These are phyloP conservation scores for Alternaria postmessia DNA, from an alignment of 2,329 filamentous ascomycete genomes.

Conservation along the genomic window DNA sequence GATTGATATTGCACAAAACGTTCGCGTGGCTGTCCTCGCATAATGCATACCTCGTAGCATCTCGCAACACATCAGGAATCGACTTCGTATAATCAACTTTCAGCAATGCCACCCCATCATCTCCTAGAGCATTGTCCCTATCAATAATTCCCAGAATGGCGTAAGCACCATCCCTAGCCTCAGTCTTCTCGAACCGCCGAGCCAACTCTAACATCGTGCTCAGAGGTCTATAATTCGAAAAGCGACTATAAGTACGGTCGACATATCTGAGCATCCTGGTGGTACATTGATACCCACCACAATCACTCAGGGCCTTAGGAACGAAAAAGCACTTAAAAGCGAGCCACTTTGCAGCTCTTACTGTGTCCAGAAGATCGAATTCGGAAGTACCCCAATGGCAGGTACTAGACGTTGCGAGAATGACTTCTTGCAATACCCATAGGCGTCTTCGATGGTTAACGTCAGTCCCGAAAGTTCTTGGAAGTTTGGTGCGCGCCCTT, in stretches of 20 bases:
- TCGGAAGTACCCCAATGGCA: not conserved
- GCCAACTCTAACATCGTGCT: too few species aligned
- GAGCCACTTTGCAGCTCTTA: not conserved
- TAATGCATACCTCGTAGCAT: not conserved
- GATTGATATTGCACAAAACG: not conserved
- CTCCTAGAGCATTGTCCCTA: rapidly evolving
- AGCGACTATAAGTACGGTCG: too few species aligned
- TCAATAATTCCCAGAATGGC: not conserved
- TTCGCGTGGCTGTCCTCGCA: too few species aligned
- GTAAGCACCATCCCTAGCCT: not conserved
- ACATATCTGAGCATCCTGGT: too few species aligned
- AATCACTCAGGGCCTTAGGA: too few species aligned
- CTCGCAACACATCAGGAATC: not conserved
- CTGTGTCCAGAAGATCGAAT: not conserved
- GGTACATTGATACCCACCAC: too few species aligned
- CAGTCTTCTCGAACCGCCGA: too few species aligned
- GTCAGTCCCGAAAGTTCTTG: rapidly evolving
- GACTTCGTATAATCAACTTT: not conserved
- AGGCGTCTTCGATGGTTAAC: not conserved
- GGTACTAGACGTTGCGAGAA: not conserved
- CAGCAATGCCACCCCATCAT: not conserved
- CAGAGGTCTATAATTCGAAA: too few species aligned
- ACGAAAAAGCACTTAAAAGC: too few species aligned
- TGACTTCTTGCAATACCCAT: not conserved
- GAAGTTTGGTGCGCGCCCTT: not conserved